Conservation (phyloP, 2,329 filamentous ascomycete genomes). For the Scytalidium lignicola region DNA sequence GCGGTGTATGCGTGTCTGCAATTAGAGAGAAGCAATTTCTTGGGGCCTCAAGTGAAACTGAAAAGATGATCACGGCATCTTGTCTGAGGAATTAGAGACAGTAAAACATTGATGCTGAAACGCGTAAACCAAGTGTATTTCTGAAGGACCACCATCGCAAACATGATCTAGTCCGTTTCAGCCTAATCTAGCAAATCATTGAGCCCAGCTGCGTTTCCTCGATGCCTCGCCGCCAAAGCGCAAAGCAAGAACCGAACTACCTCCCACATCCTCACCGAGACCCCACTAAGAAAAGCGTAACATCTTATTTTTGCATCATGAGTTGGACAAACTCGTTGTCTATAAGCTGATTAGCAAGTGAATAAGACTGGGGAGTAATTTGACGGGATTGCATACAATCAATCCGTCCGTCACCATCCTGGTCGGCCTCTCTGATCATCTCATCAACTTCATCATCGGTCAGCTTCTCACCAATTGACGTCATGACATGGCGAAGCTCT, state of each 20-base stretch:
- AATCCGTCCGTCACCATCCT: slow-evolving; percentile 83
- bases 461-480: slow-evolving; percentile 85
- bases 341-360: slow-evolving; percentile 34
- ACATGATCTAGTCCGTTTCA: neutral
- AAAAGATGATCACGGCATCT: too few relatives aligned
- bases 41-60: too few relatives aligned
- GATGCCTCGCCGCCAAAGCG: slow-evolving; percentile 46
- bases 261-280: neutral
- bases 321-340: slow-evolving; percentile 92
- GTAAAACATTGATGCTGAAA: neutral
- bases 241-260: slow-evolving; percentile 25
- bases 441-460: slow-evolving; percentile 88
- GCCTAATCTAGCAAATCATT: neutral
- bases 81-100: too few relatives aligned
- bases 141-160: neutral
- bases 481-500: slow-evolving; percentile 87
- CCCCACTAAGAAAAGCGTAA: neutral
- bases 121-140: neutral
- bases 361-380: neutral
- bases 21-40: too few relatives aligned
- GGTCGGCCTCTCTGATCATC: slow-evolving; percentile 89
- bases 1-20: too few relatives aligned
- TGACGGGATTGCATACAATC: slow-evolving; percentile 58
- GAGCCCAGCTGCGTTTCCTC: slow-evolving; percentile 57
- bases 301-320: slow-evolving; percentile 90